Evolutionary conservation across 257 asterid species (phyloP).

Genomic region (Hygrophila difformis): DNA sequence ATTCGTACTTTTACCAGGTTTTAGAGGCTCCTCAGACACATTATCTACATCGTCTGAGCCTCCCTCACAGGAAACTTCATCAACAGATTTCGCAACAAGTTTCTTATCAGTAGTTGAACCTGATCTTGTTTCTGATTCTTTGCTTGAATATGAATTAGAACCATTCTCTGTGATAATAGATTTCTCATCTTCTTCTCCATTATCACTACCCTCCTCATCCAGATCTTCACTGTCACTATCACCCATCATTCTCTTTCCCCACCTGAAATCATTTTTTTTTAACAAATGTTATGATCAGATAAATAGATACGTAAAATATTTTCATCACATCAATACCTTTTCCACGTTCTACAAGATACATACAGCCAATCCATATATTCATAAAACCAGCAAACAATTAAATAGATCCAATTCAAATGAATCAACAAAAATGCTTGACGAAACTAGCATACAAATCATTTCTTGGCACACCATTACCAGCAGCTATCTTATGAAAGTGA

Average conservation of each 20-base stretch:
- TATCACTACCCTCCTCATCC: conserved; percentile 26
- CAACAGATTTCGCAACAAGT: conserved; percentile 14
- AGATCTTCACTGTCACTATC: conserved; percentile 68
- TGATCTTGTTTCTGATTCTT: conserved; percentile 28
- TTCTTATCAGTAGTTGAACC: conserved; percentile 26
- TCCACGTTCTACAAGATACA: no score
- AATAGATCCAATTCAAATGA: no score
- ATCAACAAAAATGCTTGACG: no score
- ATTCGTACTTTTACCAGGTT: neutral
- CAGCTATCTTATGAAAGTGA: no score
- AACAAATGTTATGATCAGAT: neutral
- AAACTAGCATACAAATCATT: no score
- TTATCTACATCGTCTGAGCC: conserved; percentile 34
- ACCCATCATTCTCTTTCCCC: conserved; percentile 61
- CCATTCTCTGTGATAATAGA: conserved; percentile 31
- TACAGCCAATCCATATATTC: no score
- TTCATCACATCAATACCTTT: no score
- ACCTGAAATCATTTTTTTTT: conserved; percentile 28
- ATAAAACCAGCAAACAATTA: no score
- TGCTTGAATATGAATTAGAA: conserved; percentile 31
- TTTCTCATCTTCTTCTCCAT: conserved; percentile 26
- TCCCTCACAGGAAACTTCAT: conserved; percentile 20
- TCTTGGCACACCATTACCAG: no score
- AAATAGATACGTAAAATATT: no score
- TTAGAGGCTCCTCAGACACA: neutral